Evolutionary conservation across 495 filamentous ascomycete species (phyloP), one percentile per base, ranked within the genome.

Genomic region (Hyaloscypha variabilis): DNA sequence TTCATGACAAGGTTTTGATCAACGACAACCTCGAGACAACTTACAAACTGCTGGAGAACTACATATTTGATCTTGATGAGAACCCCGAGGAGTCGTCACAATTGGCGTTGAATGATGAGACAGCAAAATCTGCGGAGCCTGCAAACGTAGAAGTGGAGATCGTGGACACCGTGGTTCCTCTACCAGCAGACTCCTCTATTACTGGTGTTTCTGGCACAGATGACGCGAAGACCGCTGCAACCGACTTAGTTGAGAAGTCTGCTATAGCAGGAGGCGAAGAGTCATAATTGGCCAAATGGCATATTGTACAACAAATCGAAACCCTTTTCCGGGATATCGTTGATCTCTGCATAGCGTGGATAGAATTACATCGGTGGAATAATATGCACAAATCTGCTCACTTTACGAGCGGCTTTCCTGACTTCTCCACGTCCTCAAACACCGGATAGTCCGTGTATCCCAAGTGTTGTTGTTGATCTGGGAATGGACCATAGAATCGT

Each of bases 21-120:
- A 93, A 92, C 67, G 88, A 90, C 71, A 86, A 92, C 61, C 70
- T 92, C 57, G 88, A 92, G 46, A 84, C 75, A 61, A 87, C 91
- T 1, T 91, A 87, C 74, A 61, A 68, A 51, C 83, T 59, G 21
- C 56, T 74, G 14, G 70, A 70, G 26, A 66, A 28, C 17, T 71
- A 68, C 49, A 66, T 74, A 0, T 74, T 72, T 34, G 69, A 63
- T 23, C 21, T 49, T 36, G 63, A 71, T 14, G 58, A 64, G 30
- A 57, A 26, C 13, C 53, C 26, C 0, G 54, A 58, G 25, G 58
- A 57, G 6, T 31, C 23, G 25, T 46, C 42, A 52, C 58, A 50
- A 5, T 34, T 50, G 14, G 34, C 63, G 14, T 34, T 28, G 25
- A 50, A 28, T 17, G 58, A 46, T 6, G 62, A 63, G 14, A 52